phyloP scores from a whole-genome alignment of 768 basidiomycete genomes.

The Hericium rajendrae region DNA sequence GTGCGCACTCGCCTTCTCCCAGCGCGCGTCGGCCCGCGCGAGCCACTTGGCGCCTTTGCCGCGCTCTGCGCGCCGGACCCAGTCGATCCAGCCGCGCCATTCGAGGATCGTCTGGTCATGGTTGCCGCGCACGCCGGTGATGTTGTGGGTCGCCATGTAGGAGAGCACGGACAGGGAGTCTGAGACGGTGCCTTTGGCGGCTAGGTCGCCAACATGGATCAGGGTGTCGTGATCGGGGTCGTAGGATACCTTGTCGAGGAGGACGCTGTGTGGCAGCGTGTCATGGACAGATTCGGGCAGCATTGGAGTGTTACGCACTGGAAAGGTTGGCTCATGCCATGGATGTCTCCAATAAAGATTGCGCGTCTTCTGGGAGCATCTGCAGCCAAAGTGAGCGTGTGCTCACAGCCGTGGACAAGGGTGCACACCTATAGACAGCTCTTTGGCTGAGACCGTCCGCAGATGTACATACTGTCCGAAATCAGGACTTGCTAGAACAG shows the following conservation, averaged over 20 bases:
- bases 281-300: not conserved
- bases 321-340: conserved; percentile 67
- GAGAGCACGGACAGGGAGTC: conserved; percentile 55
- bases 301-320: conserved; percentile 34
- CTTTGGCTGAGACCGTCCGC: conserved; percentile 31
- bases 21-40: conserved; percentile 32
- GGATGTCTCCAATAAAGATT: conserved; percentile 81
- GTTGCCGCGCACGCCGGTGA: conserved; percentile 85
- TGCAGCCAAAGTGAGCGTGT: conserved; percentile 14
- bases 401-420: conserved; percentile 4
- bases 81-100: conserved; percentile 82
- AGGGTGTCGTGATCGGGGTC: conserved; percentile 53
- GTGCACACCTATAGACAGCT: conserved; percentile 45
- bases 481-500: conserved; percentile 36
- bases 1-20: conserved; percentile 24
- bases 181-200: conserved; percentile 55
- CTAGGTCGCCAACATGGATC: conserved; percentile 76
- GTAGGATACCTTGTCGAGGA: conserved; percentile 57
- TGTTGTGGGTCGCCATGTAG: conserved; percentile 52
- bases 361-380: conserved; percentile 46
- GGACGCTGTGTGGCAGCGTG: conserved; percentile 31
- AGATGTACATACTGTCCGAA: conserved; percentile 41
- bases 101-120: conserved; percentile 89
- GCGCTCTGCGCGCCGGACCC: conserved; percentile 43
- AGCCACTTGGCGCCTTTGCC: conserved; percentile 47